Conservation (phyloP, 495 filamentous ascomycete species). For the Copromyces sp. region DNA sequence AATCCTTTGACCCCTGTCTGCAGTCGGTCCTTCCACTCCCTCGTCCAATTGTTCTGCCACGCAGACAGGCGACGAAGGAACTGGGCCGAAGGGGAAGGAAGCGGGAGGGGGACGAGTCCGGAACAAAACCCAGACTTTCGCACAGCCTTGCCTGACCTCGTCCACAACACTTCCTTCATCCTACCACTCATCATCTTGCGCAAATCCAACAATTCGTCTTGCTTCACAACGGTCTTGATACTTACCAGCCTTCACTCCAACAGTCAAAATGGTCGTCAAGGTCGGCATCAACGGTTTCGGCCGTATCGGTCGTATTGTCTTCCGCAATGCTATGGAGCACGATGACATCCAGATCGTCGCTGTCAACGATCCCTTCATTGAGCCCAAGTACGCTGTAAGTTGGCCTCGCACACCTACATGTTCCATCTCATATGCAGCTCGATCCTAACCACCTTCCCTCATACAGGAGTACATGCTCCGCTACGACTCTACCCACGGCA, state of each 20-base stretch:
- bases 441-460: conserved; percentile 11
- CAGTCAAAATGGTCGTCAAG: conserved; percentile 45
- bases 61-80: background rate
- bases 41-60: background rate
- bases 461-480: conserved; percentile 94
- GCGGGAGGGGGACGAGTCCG: background rate
- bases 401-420: background rate
- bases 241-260: background rate
- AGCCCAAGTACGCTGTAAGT: conserved; percentile 93
- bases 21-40: background rate
- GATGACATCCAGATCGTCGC: conserved; percentile 80
- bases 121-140: background rate
- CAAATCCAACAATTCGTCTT: background rate
- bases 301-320: conserved; percentile 94
- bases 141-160: background rate
- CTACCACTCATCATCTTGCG: background rate
- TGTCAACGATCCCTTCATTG: conserved; percentile 99
- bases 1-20: background rate
- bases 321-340: conserved; percentile 68
- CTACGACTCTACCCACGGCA: conserved; percentile 94
- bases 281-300: conserved; percentile 99
- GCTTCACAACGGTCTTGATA: background rate
- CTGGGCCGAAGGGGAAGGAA: background rate
- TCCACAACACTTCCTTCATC: background rate
- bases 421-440: background rate